Conservation (phyloP, 148 eudicot species). For the Mesembryanthemum crystallinum region DNA sequence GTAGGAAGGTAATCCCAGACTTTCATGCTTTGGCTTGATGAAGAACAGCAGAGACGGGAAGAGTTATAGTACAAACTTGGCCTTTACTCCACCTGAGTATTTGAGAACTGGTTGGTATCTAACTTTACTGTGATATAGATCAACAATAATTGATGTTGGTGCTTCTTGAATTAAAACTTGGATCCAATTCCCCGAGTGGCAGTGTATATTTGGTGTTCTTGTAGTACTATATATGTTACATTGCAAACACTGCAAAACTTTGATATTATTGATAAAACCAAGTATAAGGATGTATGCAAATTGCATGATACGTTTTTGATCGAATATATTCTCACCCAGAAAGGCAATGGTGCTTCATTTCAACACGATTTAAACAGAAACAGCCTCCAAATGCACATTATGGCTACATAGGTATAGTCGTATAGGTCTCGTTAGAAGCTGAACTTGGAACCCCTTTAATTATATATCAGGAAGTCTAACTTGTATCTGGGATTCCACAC, state of each 20-base stretch:
- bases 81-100: conserved; percentile 97
- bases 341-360: background rate
- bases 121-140: background rate
- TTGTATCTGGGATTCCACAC: background rate
- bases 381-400: background rate
- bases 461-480: too few relatives aligned
- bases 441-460: too few relatives aligned
- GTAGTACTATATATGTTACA: background rate
- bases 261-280: background rate
- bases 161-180: background rate
- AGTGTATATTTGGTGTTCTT: background rate
- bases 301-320: background rate
- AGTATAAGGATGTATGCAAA: background rate
- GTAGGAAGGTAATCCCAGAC: conserved; percentile 84
- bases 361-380: background rate
- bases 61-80: conserved; percentile 95
- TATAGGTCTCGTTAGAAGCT: too few relatives aligned
- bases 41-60: conserved; percentile 97
- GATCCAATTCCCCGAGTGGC: background rate
- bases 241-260: background rate
- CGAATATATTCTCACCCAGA: background rate
- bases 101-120: conserved; percentile 71
- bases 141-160: background rate
- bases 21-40: conserved; percentile 97
- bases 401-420: background rate